Percentiles rank a stretch among this genome's conserved stretches.
Evolutionary conservation across 306 rosid species (phyloP).

Genomic region (Dalbergia cultrata): DNA sequence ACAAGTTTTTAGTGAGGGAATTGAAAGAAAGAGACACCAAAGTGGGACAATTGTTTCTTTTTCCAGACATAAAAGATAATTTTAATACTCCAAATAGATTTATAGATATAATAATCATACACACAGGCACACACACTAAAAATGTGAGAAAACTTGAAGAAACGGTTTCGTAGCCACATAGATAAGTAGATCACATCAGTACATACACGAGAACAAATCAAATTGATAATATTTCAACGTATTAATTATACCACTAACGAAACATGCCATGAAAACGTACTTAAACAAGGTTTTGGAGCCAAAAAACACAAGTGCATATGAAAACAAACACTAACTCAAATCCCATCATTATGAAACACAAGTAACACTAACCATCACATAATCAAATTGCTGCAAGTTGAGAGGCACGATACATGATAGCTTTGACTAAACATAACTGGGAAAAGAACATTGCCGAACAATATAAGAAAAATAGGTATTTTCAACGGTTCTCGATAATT

Average conservation of each 20-base stretch:
- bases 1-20: too few relatives aligned
- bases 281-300: not conserved
- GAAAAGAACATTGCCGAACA: not conserved
- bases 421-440: not conserved
- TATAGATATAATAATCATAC: too few relatives aligned
- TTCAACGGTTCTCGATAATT: too few relatives aligned
- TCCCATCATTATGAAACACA: not conserved
- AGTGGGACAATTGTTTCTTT: too few relatives aligned
- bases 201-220: not conserved
- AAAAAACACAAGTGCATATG: not conserved
- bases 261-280: not conserved
- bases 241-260: not conserved
- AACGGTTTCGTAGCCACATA: not conserved
- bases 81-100: too few relatives aligned
- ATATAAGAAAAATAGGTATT: too few relatives aligned
- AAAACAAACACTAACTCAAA: not conserved
- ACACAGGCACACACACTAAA: too few relatives aligned
- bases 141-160: not conserved
- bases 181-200: not conserved
- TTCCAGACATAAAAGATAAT: too few relatives aligned
- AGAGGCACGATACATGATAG: not conserved
- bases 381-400: not conserved
- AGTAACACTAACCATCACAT: not conserved
- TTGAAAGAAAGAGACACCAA: too few relatives aligned
- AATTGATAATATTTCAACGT: not conserved